Conservation (phyloP, 2,329 filamentous ascomycete species). For the Aureobasidium sp. region DNA sequence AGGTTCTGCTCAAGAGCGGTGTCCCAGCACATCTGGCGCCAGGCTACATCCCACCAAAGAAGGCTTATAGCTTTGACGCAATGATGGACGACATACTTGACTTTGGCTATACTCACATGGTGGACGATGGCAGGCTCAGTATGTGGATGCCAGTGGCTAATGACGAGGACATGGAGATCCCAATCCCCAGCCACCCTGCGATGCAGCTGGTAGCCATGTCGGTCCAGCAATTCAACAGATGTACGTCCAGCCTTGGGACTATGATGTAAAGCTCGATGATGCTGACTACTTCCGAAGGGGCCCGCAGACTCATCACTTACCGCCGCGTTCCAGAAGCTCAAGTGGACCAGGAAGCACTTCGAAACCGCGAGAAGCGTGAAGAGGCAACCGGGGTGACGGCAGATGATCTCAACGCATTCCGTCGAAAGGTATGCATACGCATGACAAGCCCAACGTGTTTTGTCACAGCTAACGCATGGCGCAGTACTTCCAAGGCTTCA, state of each 20-base stretch:
- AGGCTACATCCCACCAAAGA: constrained; percentile 78
- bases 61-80: constrained; percentile 82
- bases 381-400: constrained; percentile 45
- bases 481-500: constrained; percentile 34
- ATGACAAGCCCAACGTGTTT: background rate
- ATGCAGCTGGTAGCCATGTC: constrained; percentile 70
- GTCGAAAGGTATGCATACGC: constrained; percentile 40
- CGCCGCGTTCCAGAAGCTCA: constrained; percentile 56
- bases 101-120: constrained; percentile 70
- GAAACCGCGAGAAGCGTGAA: constrained; percentile 23
- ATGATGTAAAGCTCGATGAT: background rate
- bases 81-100: constrained; percentile 86
- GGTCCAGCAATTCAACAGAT: constrained; percentile 84
- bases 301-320: constrained; percentile 81
- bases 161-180: constrained; percentile 17
- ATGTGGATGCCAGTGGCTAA: constrained; percentile 50
- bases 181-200: constrained; percentile 66
- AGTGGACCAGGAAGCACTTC: constrained; percentile 36
- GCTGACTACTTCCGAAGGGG: constrained; percentile 52
- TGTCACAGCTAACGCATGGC: constrained; percentile 11
- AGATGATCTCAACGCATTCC: constrained; percentile 62
- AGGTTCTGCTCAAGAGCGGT: constrained; percentile 60
- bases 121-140: constrained; percentile 70
- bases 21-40: constrained; percentile 62
- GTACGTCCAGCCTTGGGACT: constrained; percentile 40